Evolutionary conservation across 176 grass and related monocot species (phyloP).

Genomic region (Pharus latifolius): DNA sequence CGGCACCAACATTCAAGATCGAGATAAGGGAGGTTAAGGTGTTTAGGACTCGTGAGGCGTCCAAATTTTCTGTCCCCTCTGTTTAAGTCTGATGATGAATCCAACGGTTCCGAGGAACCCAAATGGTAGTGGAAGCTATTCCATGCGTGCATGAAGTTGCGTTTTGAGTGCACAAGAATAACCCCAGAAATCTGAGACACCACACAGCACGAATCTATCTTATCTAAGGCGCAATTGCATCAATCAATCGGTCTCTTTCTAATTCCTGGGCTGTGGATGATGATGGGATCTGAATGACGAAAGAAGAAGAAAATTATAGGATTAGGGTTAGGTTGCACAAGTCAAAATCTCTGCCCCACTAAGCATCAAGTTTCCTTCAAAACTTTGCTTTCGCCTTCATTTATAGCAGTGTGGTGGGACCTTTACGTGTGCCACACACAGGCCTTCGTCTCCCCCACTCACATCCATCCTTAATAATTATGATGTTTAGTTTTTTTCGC

Average conservation of each 20-base stretch:
- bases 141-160: not conserved
- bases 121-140: no score
- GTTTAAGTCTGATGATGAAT: no score
- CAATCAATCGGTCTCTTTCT: not conserved
- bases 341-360: not conserved
- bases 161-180: not conserved
- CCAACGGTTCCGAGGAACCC: no score
- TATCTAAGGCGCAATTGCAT: not conserved
- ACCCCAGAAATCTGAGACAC: not conserved
- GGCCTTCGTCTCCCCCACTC: slow-evolving; percentile 33
- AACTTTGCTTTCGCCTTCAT: not conserved
- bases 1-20: no score
- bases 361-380: not conserved
- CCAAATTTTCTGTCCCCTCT: no score
- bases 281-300: not conserved
- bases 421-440: slow-evolving; percentile 48
- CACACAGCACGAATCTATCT: not conserved
- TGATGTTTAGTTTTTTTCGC: no score
- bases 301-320: not conserved
- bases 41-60: no score
- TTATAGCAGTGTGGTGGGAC: not conserved
- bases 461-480: slow-evolving; percentile 4
- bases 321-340: not conserved
- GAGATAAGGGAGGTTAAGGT: no score
- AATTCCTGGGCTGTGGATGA: not conserved